Base-by-base conservation (phyloP, 352 stramenopile species). In the Phytophthora fragariae region DNA sequence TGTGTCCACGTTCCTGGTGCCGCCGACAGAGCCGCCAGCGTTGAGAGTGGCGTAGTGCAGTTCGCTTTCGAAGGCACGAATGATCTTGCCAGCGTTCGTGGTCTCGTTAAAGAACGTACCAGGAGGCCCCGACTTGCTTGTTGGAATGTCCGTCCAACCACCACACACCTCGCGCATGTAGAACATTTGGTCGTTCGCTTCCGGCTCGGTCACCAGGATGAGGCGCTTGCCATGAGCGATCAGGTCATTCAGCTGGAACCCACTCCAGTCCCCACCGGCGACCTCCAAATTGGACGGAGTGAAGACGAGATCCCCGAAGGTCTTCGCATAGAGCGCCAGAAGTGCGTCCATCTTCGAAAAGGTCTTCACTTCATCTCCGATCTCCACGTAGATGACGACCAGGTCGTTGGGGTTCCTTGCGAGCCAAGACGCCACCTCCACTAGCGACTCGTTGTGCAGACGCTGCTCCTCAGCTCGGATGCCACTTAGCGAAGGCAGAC, bases 401-500 rank as follows among this genome's bases (percentile, higher is more conserved):
- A 86, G 73, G 2, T 91, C 83, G 37, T 61, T 73, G 39, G 81
- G 69, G 53, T 84, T 74, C 37, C 35, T 62, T 11, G 77, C 65
- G 44, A 94, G 50, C 87, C 87, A 94, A 12, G 68, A 58, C 1
- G 77, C 75, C 9, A 94, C 63, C 49, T 92, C 87, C 4, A 76
- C 60, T 1, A 94, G 54, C 17, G 82, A 80, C 31, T 84, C 75
- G 35, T 76, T 78, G 62, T 88, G 79, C 12, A 76, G 54, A 19
- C 80, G 81, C 55, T 86, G 72, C n/a, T 90, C 76, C 37, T 92
- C 83, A 9, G 82, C 76, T 7, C 83, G 85, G 50, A 93, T 92
- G n/a, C 86, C 85, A 29, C 85, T 91, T 6, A 92, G 58, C 15
- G 84, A 92, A 21, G 88, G 88, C 44, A 90, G 58, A 60, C 88